Base-by-base conservation (phyloP, 106 monocot species). In the Allium cepa region DNA sequence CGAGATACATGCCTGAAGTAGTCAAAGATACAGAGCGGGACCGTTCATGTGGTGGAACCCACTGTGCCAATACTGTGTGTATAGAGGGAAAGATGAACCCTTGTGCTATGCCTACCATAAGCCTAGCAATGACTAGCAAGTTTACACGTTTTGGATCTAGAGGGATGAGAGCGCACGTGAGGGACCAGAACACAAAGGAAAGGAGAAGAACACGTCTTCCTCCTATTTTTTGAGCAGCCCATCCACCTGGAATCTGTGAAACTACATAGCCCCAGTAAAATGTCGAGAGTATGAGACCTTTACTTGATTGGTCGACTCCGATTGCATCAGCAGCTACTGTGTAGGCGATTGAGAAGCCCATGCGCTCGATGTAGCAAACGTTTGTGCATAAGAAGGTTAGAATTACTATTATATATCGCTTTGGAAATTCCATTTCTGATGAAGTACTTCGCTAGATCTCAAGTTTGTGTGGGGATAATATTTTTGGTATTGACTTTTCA, bases 41-140 rank as follows among this genome's bases (percentile, higher is more conserved):
- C 4, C 94, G 82, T 75, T 95, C 94, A 66, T 91, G 90, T 8
- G 94, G 85, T 5, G 94, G 94, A 16, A 95, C 91, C 94, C 94
- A 95, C 46, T 88, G 94, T 26, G 94, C 87, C 8, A 95, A 72
- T 53, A 95, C 84, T 13, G 94, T 88, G 57, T 95, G 94, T 16
- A 95, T 95, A 64, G 90, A 90, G 7, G 94, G 94, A 56, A 95
- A 95, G 49, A 95, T 95, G 71, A 95, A 87, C 9, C 94, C 94
- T 47, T 95, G 94, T 11, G 90, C 90, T 9, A 87, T 83, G 9
- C 94, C 94, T 12, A 95, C 83, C 58, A 95, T 85, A 3, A 95
- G 67, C 16, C 94, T 87, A 18, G 94, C 85, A 27, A 91, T 60
- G 47, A 88, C 78, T 61, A 95, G 55, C 17, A 83, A 12, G 15